Base-by-base conservation (phyloP, 2,329 filamentous ascomycete species). In the Penicillium sp. region DNA sequence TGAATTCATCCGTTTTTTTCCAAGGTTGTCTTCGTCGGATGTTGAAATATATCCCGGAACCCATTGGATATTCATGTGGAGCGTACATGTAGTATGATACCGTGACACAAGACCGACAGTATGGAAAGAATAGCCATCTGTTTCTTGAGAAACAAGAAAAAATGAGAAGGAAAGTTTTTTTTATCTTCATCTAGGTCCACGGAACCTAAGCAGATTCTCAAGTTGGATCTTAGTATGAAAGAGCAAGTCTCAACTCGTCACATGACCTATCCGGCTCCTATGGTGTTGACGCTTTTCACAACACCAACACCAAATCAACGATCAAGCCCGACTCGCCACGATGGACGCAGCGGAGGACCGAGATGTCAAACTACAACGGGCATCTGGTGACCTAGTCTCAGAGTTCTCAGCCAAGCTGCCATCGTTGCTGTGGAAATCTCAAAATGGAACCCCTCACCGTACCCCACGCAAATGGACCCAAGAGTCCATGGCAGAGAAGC, bases 351-450 rank as follows among this genome's bases (percentile, higher is more conserved):
- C 70, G 4, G 74, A 77, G 26, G 75, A 77, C 55, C 70, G 69
- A 54, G 77, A 79, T 49, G 64, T 78, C 26, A 79, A 78, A 52
- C 70, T 80, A 6, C 77, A 80, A 62, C 73, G 77, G 21, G 76
- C 72, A 39, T 79, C 77, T 39, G 71, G 70, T 1, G 75, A 77
- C 39, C 66, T 79, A 37, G 64, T 80, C 29, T 61, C 68, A 9
- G 76, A 79, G 49, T 70, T 79, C 39, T 69, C 71, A 45, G 59
- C 60, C 42, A 78, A 75, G 60, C 59, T 80, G 43, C 75, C 74
- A 10, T 68, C 71, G 53, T 63, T 79, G 44, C 62, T 79, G 24
- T 77, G 74, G 73, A 76, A 58, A 49, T 58, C 55, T 24, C 53
- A 64, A 24, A 60, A 65, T 33, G 58, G 59, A 42, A 61, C 58